Evolutionary conservation across 1,284 basidiomycete species (phyloP).

Genomic region (Pseudozyma hubeiensis): DNA sequence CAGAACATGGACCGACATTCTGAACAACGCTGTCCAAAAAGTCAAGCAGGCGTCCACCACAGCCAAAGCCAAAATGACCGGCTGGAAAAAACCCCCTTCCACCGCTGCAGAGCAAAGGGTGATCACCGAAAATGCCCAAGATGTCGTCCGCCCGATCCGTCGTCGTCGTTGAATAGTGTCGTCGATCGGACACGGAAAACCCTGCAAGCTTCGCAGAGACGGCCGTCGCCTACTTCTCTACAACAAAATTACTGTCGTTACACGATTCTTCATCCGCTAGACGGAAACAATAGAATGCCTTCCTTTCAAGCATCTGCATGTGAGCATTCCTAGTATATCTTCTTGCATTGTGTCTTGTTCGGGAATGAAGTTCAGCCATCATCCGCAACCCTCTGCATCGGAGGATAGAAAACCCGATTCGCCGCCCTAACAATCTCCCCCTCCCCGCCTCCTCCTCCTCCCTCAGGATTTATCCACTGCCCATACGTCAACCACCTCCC

Average conservation of each 20-base stretch:
- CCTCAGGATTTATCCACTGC: slow-evolving; percentile 17
- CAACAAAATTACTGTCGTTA: no score
- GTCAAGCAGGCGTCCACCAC: neutral
- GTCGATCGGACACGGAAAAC: neutral
- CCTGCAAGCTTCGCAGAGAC: neutral
- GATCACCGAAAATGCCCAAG: neutral
- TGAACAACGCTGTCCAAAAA: neutral
- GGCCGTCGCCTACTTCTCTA: no score
- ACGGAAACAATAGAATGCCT: no score
- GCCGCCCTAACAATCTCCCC: slow-evolving; percentile 18
- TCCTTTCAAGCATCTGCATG: no score
- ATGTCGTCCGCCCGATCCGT: neutral
- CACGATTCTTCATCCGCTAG: no score
- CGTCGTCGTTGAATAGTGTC: neutral
- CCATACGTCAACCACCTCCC: slow-evolving; percentile 36
- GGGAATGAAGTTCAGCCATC: no score
- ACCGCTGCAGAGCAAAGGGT: neutral
- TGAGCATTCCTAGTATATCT: no score
- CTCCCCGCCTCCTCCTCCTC: neutral
- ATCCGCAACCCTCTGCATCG: no score
- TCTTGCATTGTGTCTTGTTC: no score
- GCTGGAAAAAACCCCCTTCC: neutral
- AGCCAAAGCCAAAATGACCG: neutral
- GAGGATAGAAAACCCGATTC: slow-evolving; percentile 22
- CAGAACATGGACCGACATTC: neutral